A percentile compares a stretch with the other conserved stretches of the same genome.
Evolutionary conservation across 2,329 filamentous ascomycete genomes (phyloP).

Genomic region (Aspergillus ochraceoroseus): DNA sequence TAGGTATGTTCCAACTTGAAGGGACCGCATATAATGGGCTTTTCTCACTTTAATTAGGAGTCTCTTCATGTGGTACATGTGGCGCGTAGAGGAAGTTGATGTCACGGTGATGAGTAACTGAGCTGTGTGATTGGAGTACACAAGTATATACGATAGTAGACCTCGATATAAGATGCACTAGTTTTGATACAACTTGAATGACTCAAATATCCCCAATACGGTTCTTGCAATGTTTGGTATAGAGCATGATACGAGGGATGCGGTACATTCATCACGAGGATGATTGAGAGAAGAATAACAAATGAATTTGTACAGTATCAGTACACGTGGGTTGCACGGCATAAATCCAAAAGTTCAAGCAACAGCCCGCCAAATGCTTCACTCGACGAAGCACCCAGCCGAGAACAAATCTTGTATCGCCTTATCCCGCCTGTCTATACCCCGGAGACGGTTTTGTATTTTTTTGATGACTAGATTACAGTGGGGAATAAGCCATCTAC

Average conservation of each 20-base stretch:
- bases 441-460: slow-evolving; percentile 15
- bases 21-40: too few relatives aligned
- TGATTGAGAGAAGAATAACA: slow-evolving; percentile 25
- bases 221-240: too few relatives aligned
- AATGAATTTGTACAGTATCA: slow-evolving; percentile 43
- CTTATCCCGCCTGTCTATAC: slow-evolving; percentile 20
- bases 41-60: slow-evolving; percentile 52
- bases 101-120: slow-evolving; percentile 50
- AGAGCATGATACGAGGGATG: too few relatives aligned
- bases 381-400: slow-evolving; percentile 19
- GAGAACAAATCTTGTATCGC: slow-evolving; percentile 23
- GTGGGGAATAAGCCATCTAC: slow-evolving; percentile 27
- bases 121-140: too few relatives aligned
- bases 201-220: background rate
- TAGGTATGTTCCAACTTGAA: slow-evolving; percentile 47
- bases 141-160: background rate
- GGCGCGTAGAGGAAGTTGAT: slow-evolving; percentile 77
- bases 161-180: background rate
- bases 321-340: slow-evolving; percentile 32
- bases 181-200: too few relatives aligned
- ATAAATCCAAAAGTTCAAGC: slow-evolving; percentile 24
- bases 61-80: slow-evolving; percentile 99
- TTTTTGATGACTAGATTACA: slow-evolving; percentile 23
- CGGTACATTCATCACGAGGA: too few relatives aligned
- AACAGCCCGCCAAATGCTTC: slow-evolving; percentile 22